Base-by-base conservation (phyloP, 352 stramenopile genomes). In the Halophytophthora polymorphica region DNA sequence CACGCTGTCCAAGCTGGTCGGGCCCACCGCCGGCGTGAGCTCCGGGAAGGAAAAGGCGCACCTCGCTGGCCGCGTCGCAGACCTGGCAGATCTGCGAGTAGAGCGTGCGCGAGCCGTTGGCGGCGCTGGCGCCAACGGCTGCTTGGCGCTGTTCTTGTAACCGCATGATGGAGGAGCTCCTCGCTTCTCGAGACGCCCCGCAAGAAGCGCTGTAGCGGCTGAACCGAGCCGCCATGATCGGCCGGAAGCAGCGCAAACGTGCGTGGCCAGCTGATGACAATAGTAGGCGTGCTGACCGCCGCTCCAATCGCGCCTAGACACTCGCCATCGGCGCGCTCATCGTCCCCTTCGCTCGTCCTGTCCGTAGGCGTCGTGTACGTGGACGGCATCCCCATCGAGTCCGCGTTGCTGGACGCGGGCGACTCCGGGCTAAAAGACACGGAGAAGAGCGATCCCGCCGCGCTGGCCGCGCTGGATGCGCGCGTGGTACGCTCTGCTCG, bases 351-450 rank as follows among this genome's bases (percentile, higher is more conserved):
- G 1, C 15, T 13, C 4, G 19, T 43, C 15, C 17, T 55, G 22
- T 50, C 6, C 34, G 23, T 52, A 89, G 78, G 73, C 23, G 67
- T 90, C 8, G 69, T 90, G 12, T 90, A 74, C 38, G 78, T 88
- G 28, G 78, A 90, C 33, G 78, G 76, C 18, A 90, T 90, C 38
- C 78, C 78, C 13, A 86, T 88, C 53, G 73, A 87, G 53, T 77
- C 78, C 11, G 62, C 64, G 39, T 67, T 80, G 7, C 57, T 90
- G 15, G 61, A 86, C 15, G 69, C 71, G 1, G 64, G 71, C 2
- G 67, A 71, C n/a, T 73, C 71, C 1, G 73, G 66, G 4, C 50
- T 74, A 0, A 63, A 76, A 48, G 59, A 57, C 14, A 54, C 68
- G 43, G 62, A 85, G 18, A 56, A 65, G 11, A 64, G 53, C n/a